These are phyloP conservation scores for Ophiosphaerella narmari DNA, from an alignment of 2,329 filamentous ascomycete genomes.

Conservation along the genomic window DNA sequence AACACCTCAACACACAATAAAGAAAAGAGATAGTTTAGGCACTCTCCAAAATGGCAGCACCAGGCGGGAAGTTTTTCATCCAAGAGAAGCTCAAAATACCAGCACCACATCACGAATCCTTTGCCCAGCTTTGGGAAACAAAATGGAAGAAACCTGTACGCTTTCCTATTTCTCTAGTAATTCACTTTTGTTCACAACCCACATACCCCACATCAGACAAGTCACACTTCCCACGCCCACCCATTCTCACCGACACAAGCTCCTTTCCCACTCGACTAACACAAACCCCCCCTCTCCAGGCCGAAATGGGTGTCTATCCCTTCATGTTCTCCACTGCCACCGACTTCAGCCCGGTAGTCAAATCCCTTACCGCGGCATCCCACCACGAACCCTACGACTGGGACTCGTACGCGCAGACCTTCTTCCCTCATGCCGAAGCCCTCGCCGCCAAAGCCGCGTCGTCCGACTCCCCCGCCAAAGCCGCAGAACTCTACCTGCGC, in stretches of 20 bases:
- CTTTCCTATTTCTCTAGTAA: too few relatives aligned
- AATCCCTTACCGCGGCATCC: constrained; percentile 63
- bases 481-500: constrained; percentile 65
- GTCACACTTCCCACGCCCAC: too few relatives aligned
- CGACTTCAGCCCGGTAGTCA: constrained; percentile 73
- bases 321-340: constrained; percentile 73
- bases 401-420: constrained; percentile 64
- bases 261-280: too few relatives aligned
- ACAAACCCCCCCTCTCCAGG: constrained; percentile 23
- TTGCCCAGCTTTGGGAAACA: constrained; percentile 66
- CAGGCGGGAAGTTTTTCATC: constrained; percentile 52
- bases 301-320: constrained; percentile 69
- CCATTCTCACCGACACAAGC: too few relatives aligned
- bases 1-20: neutral
- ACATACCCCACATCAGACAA: too few relatives aligned
- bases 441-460: constrained; percentile 59
- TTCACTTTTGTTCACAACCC: too few relatives aligned
- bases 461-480: constrained; percentile 26
- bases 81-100: constrained; percentile 50
- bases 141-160: constrained; percentile 68
- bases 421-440: constrained; percentile 64
- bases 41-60: constrained; percentile 44
- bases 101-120: constrained; percentile 54
- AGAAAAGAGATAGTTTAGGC: neutral
- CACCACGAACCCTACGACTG: constrained; percentile 68